These are phyloP conservation scores for Candida pseudoglaebosa DNA, from an alignment of 805 yeast genomes.

Conservation along the genomic window DNA sequence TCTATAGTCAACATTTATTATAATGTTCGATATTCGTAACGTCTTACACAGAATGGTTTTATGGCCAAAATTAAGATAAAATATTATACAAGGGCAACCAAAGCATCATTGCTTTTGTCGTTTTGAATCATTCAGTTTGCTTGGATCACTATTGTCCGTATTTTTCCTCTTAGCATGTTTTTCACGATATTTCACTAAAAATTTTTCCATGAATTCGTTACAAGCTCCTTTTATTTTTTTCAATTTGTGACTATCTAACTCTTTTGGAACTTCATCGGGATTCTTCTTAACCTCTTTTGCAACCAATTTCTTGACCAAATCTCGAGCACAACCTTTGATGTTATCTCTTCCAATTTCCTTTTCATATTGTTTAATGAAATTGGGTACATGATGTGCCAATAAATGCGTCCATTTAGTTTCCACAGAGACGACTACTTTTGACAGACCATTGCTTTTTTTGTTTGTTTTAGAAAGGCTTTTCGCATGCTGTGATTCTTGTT, in stretches of 20 bases:
- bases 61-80: not conserved
- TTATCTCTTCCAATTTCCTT: constrained; percentile 66
- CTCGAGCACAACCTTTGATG: constrained; percentile 74
- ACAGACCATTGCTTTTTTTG: not conserved
- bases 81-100: constrained; percentile 1
- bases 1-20: not conserved
- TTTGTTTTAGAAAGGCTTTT: not conserved
- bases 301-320: constrained; percentile 63
- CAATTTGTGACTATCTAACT: constrained; percentile 60
- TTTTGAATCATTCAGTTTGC: constrained; percentile 3
- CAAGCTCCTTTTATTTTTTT: constrained; percentile 66
- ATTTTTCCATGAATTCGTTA: constrained; percentile 63
- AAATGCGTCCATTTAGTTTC: constrained; percentile 40
- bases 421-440: constrained; percentile 4
- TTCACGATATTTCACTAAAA: constrained; percentile 43
- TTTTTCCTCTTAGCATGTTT: constrained; percentile 26
- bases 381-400: constrained; percentile 78
- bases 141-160: constrained; percentile 6
- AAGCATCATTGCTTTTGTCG: constrained; percentile 1
- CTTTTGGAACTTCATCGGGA: constrained; percentile 37
- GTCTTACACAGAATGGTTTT: not conserved
- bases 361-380: constrained; percentile 64
- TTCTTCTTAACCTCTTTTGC: constrained; percentile 62
- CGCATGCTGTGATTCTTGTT: not conserved
- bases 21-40: not conserved